Evolutionary conservation across 2,329 filamentous ascomycete species (phyloP).

Genomic region (Claviceps sp.): DNA sequence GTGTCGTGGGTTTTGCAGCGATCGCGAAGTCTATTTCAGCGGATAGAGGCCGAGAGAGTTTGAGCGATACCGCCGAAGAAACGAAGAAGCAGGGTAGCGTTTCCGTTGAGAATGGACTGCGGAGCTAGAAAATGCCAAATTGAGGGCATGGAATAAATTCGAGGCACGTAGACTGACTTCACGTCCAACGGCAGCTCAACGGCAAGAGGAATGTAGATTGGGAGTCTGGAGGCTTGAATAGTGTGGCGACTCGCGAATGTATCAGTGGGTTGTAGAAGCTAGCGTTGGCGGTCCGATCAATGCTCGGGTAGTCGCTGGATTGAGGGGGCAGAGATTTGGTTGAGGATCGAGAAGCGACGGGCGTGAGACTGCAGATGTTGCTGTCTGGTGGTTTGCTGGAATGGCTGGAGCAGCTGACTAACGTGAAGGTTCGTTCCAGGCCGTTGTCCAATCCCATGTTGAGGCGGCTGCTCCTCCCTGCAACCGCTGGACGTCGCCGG

Average conservation of each 20-base stretch:
- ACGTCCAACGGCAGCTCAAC: neutral
- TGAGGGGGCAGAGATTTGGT: constrained; percentile 3
- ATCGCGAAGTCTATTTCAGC: neutral
- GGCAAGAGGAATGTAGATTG: neutral
- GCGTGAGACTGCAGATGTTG: neutral
- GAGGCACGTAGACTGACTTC: neutral
- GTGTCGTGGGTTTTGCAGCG: constrained; percentile 12
- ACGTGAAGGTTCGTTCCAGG: too few species aligned
- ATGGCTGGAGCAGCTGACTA: too few species aligned
- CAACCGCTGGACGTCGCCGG: too few species aligned
- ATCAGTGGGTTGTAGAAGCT: neutral
- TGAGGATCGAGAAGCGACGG: neutral
- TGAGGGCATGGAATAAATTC: neutral
- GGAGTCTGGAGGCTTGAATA: neutral
- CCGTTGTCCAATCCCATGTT: too few species aligned
- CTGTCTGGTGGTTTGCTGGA: too few species aligned
- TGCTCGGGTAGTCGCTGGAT: constrained; percentile 4
- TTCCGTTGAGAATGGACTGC: neutral
- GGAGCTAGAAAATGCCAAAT: neutral
- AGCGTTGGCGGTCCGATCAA: constrained; percentile 2
- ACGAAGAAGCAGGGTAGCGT: neutral
- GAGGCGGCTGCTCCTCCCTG: too few species aligned
- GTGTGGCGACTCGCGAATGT: neutral
- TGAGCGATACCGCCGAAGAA: neutral
- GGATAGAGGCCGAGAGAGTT: neutral